Conservation (phyloP, 257 asterid species). For the Solanum okadae region DNA sequence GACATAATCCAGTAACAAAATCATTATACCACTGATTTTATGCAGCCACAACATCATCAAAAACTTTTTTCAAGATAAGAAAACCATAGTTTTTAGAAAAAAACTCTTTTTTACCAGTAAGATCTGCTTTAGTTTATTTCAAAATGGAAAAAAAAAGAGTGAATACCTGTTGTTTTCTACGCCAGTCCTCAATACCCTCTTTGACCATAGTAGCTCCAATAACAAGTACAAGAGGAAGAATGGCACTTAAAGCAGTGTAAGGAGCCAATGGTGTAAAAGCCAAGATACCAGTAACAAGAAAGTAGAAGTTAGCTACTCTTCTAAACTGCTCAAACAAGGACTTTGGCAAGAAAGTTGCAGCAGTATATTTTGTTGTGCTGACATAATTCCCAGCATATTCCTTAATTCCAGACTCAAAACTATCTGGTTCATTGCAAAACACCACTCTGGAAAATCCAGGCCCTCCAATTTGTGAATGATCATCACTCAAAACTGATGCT, state of each 20-base stretch:
- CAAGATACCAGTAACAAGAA: conserved; percentile 62
- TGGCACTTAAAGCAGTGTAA: conserved; percentile 57
- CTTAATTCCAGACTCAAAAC: conserved; percentile 26
- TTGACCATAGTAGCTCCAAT: conserved; percentile 77
- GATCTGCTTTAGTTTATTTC: neutral
- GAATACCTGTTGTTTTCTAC: conserved; percentile 60
- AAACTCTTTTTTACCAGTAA: neutral
- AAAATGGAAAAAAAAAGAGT: neutral
- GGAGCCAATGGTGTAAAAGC: conserved; percentile 74
- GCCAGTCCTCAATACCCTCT: conserved; percentile 85
- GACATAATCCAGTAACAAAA: neutral
- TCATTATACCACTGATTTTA: neutral
- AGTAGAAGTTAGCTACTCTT: conserved; percentile 86
- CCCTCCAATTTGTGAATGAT: conserved; percentile 71
- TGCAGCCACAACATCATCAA: neutral
- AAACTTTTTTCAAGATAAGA: neutral
- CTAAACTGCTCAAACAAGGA: conserved; percentile 91
- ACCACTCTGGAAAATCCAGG: conserved; percentile 91
- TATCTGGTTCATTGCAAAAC: conserved; percentile 57
- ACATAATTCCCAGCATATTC: conserved; percentile 64
- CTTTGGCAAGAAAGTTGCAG: conserved; percentile 79
- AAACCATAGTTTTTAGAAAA: neutral
- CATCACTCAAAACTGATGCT: conserved; percentile 30
- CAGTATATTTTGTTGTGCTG: conserved; percentile 62
- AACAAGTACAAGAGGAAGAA: conserved; percentile 56